These are phyloP conservation scores for Sporothrix brasiliensis DNA, from an alignment of 2,329 filamentous ascomycete genomes.

Conservation along the genomic window DNA sequence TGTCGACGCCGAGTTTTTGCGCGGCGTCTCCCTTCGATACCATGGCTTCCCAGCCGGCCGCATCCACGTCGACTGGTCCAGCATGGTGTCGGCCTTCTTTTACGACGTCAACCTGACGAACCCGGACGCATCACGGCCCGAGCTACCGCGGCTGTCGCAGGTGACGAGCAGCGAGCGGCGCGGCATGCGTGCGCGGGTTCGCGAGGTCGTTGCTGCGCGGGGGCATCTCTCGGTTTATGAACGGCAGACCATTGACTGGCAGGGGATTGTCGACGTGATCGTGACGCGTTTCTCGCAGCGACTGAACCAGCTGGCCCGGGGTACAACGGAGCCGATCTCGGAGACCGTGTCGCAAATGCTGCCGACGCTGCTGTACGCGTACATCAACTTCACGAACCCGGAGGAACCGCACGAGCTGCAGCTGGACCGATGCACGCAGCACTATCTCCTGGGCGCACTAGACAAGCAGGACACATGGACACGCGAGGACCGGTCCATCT, in stretches of 20 bases:
- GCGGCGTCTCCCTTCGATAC: conserved; percentile 51
- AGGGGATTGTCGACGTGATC: conserved; percentile 66
- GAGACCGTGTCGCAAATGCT: conserved; percentile 47
- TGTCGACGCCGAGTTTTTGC: conserved; percentile 43
- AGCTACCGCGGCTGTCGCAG: conserved; percentile 39
- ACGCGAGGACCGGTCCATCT: conserved; percentile 50
- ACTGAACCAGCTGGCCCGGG: conserved; percentile 49
- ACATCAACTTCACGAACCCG: conserved; percentile 49
- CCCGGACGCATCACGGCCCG: conserved; percentile 40
- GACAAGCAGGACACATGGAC: conserved; percentile 42
- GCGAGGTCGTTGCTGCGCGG: conserved; percentile 38
- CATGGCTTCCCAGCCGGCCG: conserved; percentile 50
- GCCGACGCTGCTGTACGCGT: conserved; percentile 41
- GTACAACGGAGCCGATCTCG: conserved; percentile 40
- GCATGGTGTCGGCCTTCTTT: conserved; percentile 56
- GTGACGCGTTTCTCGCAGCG: conserved; percentile 63
- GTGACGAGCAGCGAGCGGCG: conserved; percentile 36
- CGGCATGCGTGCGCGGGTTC: conserved; percentile 42
- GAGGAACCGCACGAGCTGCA: neutral
- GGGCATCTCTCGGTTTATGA: conserved; percentile 41
- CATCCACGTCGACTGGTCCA: conserved; percentile 52
- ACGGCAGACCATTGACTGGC: conserved; percentile 60
- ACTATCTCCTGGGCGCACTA: conserved; percentile 47
- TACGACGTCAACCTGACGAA: conserved; percentile 56
- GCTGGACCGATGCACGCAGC: conserved; percentile 50